Percentiles rank a stretch among this genome's conserved stretches.
These are phyloP conservation scores for Cordia subcordata DNA, from an alignment of 257 asterid genomes.

Conservation along the genomic window DNA sequence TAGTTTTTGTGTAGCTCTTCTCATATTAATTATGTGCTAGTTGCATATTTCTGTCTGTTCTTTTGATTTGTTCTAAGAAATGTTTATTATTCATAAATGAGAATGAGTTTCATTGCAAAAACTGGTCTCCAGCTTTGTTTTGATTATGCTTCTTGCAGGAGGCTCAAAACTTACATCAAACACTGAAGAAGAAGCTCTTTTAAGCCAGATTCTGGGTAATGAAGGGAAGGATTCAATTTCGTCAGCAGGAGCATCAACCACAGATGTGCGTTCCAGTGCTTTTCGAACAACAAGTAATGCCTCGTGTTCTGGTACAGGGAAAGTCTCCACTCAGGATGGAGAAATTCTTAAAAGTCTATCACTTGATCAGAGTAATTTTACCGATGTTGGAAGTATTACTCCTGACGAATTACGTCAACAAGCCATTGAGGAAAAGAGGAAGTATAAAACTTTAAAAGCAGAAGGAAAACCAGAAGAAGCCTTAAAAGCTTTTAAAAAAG, in stretches of 20 bases:
- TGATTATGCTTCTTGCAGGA: slow-evolving; percentile 36
- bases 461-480: slow-evolving; percentile 97
- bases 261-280: slow-evolving; percentile 23
- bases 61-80: too few species aligned
- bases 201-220: slow-evolving; percentile 26
- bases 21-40: too few species aligned
- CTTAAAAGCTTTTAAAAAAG: slow-evolving; percentile 71
- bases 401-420: slow-evolving; percentile 89
- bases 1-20: too few species aligned
- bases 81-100: too few species aligned
- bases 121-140: too few species aligned
- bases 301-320: slow-evolving; percentile 45
- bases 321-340: slow-evolving; percentile 27
- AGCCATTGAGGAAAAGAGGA: slow-evolving; percentile 72
- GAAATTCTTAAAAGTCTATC: slow-evolving; percentile 29
- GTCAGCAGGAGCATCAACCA: slow-evolving; percentile 15
- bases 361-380: slow-evolving; percentile 24
- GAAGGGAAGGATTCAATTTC: slow-evolving; percentile 25
- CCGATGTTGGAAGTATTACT: slow-evolving; percentile 35
- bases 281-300: slow-evolving; percentile 28
- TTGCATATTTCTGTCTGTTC: too few species aligned
- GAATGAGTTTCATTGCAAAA: too few species aligned
- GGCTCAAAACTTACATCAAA: slow-evolving; percentile 51
- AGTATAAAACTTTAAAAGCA: slow-evolving; percentile 62
- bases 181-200: slow-evolving; percentile 42